Base-by-base conservation (phyloP, 1,139 yeast species). In the Suhomyces taliae region DNA sequence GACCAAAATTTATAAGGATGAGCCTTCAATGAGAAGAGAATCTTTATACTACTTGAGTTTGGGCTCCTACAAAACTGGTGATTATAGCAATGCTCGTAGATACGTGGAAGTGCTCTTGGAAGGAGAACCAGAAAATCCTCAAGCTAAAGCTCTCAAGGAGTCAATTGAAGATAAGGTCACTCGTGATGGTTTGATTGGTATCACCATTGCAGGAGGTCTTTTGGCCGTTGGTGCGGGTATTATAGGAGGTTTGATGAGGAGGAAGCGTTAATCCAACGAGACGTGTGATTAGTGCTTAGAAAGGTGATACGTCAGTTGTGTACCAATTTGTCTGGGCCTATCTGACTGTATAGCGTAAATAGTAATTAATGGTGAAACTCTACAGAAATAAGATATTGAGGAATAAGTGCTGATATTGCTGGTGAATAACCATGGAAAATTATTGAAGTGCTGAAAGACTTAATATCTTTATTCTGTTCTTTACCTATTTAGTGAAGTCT, bases 21-120 rank as follows among this genome's bases (percentile, higher is more conserved):
- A 87, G 0, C 93, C 96, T 0, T 80, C 82, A 47, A 81, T 97
- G 69, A 79, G 97, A 56, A 76, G 97, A 50, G 99, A 95, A 64
- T 86, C 95, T 51, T 74, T 93, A 40, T 95, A 90, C 63, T 95
- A 93, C 65, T 72, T 95, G 51, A 81, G 96, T 7, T 76, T 95
- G 49, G 98, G 98, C 1, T 85, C 95, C 45, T 90, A 80, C 67
- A 93, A 93, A 65, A 73, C 90, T 9, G 95, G 96, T 11, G 97
- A 93, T 61, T 90, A 86, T 61, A 71, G 86, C 29, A 88, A 88
- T 62, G 93, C 98, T 8, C 82, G 95, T 57, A 73, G 93, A 53
- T 95, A 91, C 65, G 83, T 90, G 7, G 96, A 90, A 47, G 81
- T 87, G 2, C 69, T 95, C 53, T 73, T 89, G 42, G 74, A 76